Evolutionary conservation across 2,329 filamentous ascomycete species (phyloP).

Genomic region (Chrysoporthe puriensis): DNA sequence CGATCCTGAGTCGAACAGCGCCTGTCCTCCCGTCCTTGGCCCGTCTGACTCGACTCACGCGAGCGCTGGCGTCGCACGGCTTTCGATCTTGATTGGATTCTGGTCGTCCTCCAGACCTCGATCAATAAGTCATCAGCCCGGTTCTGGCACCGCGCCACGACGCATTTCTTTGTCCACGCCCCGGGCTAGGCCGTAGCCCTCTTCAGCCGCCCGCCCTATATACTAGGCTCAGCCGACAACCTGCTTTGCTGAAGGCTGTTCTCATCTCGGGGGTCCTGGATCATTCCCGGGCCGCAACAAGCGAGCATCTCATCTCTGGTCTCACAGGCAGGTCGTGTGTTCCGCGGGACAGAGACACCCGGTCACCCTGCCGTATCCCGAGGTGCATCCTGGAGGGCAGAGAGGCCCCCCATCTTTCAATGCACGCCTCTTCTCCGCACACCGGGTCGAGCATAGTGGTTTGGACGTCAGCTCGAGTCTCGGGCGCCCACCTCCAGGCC

Average conservation of each 20-base stretch:
- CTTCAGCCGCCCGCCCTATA: background rate
- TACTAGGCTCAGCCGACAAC: background rate
- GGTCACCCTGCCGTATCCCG: background rate
- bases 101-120: background rate
- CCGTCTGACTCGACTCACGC: background rate
- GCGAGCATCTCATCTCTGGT: background rate
- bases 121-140: background rate
- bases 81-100: background rate
- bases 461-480: background rate
- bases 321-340: no score
- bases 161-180: background rate
- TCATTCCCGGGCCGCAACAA: background rate
- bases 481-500: background rate
- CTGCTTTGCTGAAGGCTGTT: no score
- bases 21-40: no score
- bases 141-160: background rate
- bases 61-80: background rate
- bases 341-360: background rate
- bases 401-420: background rate
- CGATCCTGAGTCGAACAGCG: background rate
- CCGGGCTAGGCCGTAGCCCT: background rate
- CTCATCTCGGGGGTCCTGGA: background rate
- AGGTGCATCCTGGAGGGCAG: background rate
- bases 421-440: background rate
- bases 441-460: background rate